Percentiles rank a stretch among this genome's conserved stretches.
phyloP scores from a whole-genome alignment of 140 eudicot genomes.

The Cichorium intybus region DNA sequence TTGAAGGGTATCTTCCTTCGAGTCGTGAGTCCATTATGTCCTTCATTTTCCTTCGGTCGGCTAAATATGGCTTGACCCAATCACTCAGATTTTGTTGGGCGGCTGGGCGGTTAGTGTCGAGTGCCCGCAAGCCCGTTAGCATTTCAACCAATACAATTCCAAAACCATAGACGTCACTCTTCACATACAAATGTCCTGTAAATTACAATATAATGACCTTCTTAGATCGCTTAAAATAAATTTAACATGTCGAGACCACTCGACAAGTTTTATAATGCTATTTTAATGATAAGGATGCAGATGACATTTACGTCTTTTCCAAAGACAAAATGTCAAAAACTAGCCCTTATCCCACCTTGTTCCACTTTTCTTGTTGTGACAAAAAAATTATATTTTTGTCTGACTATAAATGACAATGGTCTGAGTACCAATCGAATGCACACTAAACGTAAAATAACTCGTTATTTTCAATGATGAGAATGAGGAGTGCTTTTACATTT shows the following conservation, averaged over 20 bases:
- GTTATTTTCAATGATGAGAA: too few relatives aligned
- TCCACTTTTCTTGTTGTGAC: neutral
- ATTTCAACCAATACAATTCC: slow-evolving; percentile 70
- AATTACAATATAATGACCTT: neutral
- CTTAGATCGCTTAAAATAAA: neutral
- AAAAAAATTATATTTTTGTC: too few relatives aligned
- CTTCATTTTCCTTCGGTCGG: slow-evolving; percentile 60
- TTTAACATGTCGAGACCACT: too few relatives aligned
- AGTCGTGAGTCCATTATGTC: slow-evolving; percentile 56
- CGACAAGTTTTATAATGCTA: neutral
- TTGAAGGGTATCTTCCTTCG: slow-evolving; percentile 71
- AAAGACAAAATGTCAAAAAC: neutral
- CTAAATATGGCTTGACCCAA: slow-evolving; percentile 64
- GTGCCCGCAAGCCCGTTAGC: slow-evolving; percentile 72
- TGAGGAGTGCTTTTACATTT: neutral
- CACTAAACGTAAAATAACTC: neutral
- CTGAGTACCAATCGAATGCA: neutral
- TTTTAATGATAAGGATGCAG: neutral
- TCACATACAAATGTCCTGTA: slow-evolving; percentile 74
- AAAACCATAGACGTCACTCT: slow-evolving; percentile 80
- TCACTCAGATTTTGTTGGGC: slow-evolving; percentile 49
- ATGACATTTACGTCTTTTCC: neutral
- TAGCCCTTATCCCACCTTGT: neutral
- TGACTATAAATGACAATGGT: too few relatives aligned
- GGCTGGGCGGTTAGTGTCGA: slow-evolving; percentile 55